These are phyloP conservation scores for Didymella lethalis DNA, from an alignment of 2,329 filamentous ascomycete genomes.

Conservation along the genomic window DNA sequence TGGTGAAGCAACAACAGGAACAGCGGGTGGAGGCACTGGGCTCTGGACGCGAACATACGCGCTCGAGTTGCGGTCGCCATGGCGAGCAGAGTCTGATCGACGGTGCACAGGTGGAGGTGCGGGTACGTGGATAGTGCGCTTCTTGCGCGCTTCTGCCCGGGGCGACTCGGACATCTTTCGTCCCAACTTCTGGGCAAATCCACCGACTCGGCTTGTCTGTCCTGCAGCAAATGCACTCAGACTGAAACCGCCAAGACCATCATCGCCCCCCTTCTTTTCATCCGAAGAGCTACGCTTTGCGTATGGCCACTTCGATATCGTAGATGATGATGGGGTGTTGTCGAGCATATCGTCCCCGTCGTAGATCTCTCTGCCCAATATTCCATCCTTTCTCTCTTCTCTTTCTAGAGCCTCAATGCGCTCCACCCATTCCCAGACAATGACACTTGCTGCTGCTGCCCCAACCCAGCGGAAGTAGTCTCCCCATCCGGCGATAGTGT, in stretches of 20 bases:
- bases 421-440: constrained; percentile 98
- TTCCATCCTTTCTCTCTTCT: constrained; percentile 93
- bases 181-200: constrained; percentile 40
- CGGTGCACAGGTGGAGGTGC: constrained; percentile 42
- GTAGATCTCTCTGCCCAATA: constrained; percentile 88
- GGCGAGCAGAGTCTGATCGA: constrained; percentile 38
- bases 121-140: constrained; percentile 45
- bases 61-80: constrained; percentile 35
- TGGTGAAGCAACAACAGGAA: constrained; percentile 59
- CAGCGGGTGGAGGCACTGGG: constrained; percentile 55
- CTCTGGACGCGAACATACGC: constrained; percentile 44
- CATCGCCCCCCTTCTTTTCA: constrained; percentile 35
- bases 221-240: constrained; percentile 37
- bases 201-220: constrained; percentile 35
- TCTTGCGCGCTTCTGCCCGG: constrained; percentile 40
- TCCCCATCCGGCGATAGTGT: constrained; percentile 88
- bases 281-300: constrained; percentile 48
- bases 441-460: constrained; percentile 90
- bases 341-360: constrained; percentile 94
- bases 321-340: constrained; percentile 65
- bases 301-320: constrained; percentile 57
- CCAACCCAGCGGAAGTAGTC: constrained; percentile 98
- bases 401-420: constrained; percentile 90
- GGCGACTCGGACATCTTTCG: constrained; percentile 41
- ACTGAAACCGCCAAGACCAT: constrained; percentile 31